Evolutionary conservation across 441 rosid genomes (phyloP), one percentile per base, ranked within the genome.

Genomic region (Erodium moschatum): DNA sequence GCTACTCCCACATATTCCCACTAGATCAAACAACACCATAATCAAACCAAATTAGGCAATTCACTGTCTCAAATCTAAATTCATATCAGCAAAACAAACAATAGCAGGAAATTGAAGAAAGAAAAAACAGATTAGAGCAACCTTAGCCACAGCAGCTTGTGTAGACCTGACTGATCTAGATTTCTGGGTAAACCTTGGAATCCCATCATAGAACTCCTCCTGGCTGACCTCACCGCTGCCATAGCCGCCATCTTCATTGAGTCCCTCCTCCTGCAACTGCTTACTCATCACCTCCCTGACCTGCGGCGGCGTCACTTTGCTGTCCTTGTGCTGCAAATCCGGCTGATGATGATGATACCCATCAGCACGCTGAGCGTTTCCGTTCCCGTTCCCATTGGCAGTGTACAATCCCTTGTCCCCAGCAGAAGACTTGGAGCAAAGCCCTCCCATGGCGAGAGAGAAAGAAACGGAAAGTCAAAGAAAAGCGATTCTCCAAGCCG

Each of bases 81-180:
- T 7, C 6, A 48, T 4, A 13, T 46, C 2, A 48, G 7, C 56
- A 13, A 48, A n/a, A 12, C 24, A 58, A 58, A 11, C 11, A 58
- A 20, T 3, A 20, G 5, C 64, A 58, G 19, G 13, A 20, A 21
- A 60, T 21, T 5, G 63, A 58, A 58, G 63, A 58, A 21, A 58
- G 3, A 12, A 2, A 44, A 10, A 9, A 21, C 13, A 10, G 27
- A 60, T 6, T 20, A 31, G 64, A 21, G 33, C 33, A 60, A 60
- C 64, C 64, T 60, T 60, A 13, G 64, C 64, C 5, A 60, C 64
- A 24, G 64, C 64, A 60, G 64, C 64, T 20, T 60, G 64, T 9
- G 64, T 60, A 60, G 64, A 60, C 64, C 64, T 60, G 64, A 60
- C 64, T 4, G 64, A 60, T 60, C 64, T 60, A 60, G 64, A 60